Conservation (phyloP, 495 filamentous ascomycete genomes). For the Cryomyces antarcticus region DNA sequence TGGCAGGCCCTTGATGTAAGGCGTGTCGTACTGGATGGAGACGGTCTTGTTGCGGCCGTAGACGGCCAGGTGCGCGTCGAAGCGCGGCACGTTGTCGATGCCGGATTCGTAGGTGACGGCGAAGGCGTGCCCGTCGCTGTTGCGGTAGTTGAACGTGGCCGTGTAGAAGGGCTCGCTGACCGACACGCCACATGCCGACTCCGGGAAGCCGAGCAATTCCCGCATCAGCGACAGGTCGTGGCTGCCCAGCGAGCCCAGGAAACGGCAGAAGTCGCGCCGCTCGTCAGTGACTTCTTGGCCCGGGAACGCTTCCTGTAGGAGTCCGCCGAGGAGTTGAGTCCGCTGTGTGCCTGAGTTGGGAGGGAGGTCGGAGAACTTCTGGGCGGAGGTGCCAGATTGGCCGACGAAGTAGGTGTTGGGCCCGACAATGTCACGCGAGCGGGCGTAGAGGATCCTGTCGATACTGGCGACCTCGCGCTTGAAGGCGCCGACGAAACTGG, state of each 20-base stretch:
- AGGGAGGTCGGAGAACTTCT: conserved; percentile 16
- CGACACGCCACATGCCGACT: conserved; percentile 23
- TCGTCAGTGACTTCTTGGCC: conserved; percentile 8
- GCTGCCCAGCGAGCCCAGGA: conserved; percentile 28
- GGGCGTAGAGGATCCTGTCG: conserved; percentile 30
- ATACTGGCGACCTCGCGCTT: conserved; percentile 24
- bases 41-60: conserved; percentile 30
- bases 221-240: conserved; percentile 37
- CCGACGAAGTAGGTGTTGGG: conserved; percentile 25
- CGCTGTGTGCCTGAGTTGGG: conserved; percentile 9
- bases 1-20: conserved; percentile 27
- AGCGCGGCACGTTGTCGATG: conserved; percentile 29
- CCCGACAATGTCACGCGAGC: conserved; percentile 33
- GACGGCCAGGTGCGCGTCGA: conserved; percentile 35
- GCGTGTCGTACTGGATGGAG: conserved; percentile 29
- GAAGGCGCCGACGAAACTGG: conserved; percentile 27
- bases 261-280: conserved; percentile 18
- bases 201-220: conserved; percentile 28
- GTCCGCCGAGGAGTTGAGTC: conserved; percentile 6
- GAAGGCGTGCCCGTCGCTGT: conserved; percentile 13
- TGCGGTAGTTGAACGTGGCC: conserved; percentile 24
- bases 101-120: conserved; percentile 35
- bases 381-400: conserved; percentile 28
- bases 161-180: conserved; percentile 28
- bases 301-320: conserved; percentile 17